Base-by-base conservation (phyloP, 495 filamentous ascomycete genomes). In the Aspergillus diversus region DNA sequence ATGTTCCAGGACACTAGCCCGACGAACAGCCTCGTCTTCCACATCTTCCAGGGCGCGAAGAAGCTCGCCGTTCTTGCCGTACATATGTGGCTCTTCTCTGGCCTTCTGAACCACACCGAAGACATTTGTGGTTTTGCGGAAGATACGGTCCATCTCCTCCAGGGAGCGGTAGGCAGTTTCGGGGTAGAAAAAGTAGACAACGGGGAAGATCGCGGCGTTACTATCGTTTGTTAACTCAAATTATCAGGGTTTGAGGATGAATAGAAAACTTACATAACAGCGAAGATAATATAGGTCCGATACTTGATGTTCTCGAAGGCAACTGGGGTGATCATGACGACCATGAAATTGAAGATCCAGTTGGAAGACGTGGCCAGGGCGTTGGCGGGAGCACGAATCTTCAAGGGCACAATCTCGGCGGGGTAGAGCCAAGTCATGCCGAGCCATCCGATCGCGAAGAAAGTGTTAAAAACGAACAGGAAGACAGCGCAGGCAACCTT, bases 371-470 rank as follows among this genome's bases (percentile, higher is more conserved):
- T 91, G 0, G 86, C 84, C 11, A 92, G 73, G 12, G 90, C 90
- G 63, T 91, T 92, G 35, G 89, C 87, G 1, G 88, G 88, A 1
- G 89, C 90, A 21, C 90, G 84, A 66, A 90, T 91, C 37, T 87
- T 83, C 43, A 92, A 75, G 15, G 88, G 89, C 4, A 77, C 88
- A 65, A 92, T 87, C 68, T 92, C 89, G 59, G 87, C 90, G 1
- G 87, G 85, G 69, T 92, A 92, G 27, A 92, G 76, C 88, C 81
- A 90, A 56, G 87, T 88, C 87, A 91, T 91, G 33, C 88, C 89
- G 21, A 91, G 80, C 90, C 89, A 92, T 15, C 89, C 90, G 60
- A 90, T 76, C 5, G 88, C 89, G 66, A 92, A 92, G 78, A 91
- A 91, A 1, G 87, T 88, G 70, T 89, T 89, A 80, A 90, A 92